Evolutionary conservation across 164 flowering plant species (phyloP).

Genomic region (Euptelea pleiosperma): DNA sequence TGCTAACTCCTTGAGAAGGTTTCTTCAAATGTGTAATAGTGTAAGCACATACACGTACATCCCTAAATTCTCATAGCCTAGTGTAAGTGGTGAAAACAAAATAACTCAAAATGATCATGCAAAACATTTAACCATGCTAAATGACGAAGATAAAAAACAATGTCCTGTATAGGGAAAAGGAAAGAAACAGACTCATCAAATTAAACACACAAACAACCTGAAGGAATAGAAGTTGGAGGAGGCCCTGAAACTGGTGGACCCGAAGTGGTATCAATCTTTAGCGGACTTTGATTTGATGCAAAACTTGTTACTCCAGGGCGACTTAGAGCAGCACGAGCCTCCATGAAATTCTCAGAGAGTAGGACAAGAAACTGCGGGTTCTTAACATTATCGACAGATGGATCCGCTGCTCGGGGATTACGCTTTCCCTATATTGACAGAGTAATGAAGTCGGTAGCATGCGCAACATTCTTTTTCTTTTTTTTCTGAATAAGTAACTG

Average conservation of each 20-base stretch:
- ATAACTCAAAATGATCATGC: background rate
- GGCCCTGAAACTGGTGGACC: constrained; percentile 57
- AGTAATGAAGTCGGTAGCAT: constrained; percentile 9
- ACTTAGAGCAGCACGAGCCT: constrained; percentile 79
- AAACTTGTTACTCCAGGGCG: constrained; percentile 59
- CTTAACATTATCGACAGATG: constrained; percentile 60
- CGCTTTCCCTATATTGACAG: constrained; percentile 62
- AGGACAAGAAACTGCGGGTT: constrained; percentile 70
- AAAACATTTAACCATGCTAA: background rate
- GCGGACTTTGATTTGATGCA: constrained; percentile 57
- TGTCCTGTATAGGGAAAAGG: background rate
- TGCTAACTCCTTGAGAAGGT: too few relatives aligned
- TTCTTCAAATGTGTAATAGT: too few relatives aligned
- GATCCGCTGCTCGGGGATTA: constrained; percentile 60
- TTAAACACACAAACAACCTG: constrained; percentile 43
- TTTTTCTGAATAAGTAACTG: background rate
- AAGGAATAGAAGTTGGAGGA: constrained; percentile 53
- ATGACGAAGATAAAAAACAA: background rate
- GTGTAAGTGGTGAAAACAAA: background rate
- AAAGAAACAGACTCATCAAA: background rate
- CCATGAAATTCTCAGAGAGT: constrained; percentile 79
- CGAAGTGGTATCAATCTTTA: constrained; percentile 55
- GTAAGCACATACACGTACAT: too few relatives aligned
- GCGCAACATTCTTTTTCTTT: background rate
- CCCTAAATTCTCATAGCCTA: background rate